Evolutionary conservation across 768 basidiomycete genomes (phyloP).

Genomic region (Kockovaella imperatae): DNA sequence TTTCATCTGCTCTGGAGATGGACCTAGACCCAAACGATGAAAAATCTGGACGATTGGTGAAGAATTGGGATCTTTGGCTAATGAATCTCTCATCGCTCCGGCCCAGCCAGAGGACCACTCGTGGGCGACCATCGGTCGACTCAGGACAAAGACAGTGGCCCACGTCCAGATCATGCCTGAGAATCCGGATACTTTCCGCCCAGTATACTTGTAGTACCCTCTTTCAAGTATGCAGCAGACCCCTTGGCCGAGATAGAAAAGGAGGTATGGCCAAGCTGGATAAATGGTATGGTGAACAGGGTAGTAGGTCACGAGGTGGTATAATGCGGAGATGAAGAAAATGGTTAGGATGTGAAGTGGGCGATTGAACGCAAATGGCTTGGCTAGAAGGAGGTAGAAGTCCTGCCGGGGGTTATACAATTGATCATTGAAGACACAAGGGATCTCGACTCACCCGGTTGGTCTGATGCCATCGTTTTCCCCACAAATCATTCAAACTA

Average conservation of each 20-base stretch:
- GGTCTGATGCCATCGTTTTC: slow-evolving; percentile 8
- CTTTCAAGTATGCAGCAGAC: slow-evolving; percentile 12
- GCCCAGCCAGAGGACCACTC: slow-evolving; percentile 4
- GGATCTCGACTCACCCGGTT: background rate
- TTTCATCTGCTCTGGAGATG: no score
- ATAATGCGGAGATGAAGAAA: slow-evolving; percentile 8
- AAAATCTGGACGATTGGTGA: no score
- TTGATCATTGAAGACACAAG: background rate
- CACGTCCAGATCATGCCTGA: slow-evolving; percentile 17
- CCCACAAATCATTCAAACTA: slow-evolving; percentile 12
- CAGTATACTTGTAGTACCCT: slow-evolving; percentile 8
- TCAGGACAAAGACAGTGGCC: background rate
- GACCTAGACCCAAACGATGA: no score
- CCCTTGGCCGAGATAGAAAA: slow-evolving; percentile 10
- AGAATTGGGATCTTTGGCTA: background rate
- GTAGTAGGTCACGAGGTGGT: slow-evolving; percentile 8
- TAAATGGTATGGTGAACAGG: background rate
- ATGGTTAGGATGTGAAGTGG: slow-evolving; percentile 4
- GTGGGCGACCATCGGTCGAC: background rate
- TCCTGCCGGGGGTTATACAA: no score
- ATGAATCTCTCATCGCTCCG: background rate
- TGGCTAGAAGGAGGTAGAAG: slow-evolving; percentile 1
- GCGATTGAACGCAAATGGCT: background rate
- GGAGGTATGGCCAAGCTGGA: slow-evolving; percentile 3
- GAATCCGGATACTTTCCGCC: slow-evolving; percentile 10